These are phyloP conservation scores for Exophiala alcalophila DNA, from an alignment of 2,329 filamentous ascomycete genomes.

Conservation along the genomic window DNA sequence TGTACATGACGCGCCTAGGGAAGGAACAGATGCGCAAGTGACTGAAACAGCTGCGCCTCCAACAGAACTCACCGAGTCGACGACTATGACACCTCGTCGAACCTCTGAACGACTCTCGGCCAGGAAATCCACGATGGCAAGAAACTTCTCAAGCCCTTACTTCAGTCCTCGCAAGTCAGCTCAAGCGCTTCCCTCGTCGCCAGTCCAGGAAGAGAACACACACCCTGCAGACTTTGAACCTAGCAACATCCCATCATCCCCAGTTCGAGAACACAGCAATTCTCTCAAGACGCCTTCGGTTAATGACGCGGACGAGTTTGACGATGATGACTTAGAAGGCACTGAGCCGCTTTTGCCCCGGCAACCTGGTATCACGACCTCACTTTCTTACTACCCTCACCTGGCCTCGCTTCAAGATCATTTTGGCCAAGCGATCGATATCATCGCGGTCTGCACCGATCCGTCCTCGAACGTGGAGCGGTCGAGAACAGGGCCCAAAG, in stretches of 20 bases:
- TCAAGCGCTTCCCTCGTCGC: constrained; percentile 3
- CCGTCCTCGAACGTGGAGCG: constrained; percentile 30
- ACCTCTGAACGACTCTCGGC: constrained; percentile 21
- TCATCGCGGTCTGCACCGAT: constrained; percentile 42
- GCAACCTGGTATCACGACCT: constrained; percentile 38
- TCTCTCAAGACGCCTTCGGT: too few species aligned
- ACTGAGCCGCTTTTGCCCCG: neutral
- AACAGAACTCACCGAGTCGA: neutral
- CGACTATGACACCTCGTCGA: constrained; percentile 12
- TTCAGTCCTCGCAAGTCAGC: constrained; percentile 21
- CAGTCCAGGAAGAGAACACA: constrained; percentile 12
- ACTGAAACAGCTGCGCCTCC: constrained; percentile 3
- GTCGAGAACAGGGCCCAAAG: constrained; percentile 39
- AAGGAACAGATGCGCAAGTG: neutral
- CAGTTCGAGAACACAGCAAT: neutral
- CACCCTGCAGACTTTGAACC: neutral
- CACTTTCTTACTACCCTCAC: constrained; percentile 43
- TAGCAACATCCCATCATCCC: constrained; percentile 5
- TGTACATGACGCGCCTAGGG: constrained; percentile 4
- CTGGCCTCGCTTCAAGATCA: constrained; percentile 44
- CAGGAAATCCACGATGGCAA: constrained; percentile 18
- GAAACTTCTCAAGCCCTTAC: constrained; percentile 26
- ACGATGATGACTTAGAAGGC: neutral
- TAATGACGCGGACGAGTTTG: neutral
- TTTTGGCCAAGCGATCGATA: constrained; percentile 41